phyloP scores from a whole-genome alignment of 2,329 filamentous ascomycete genomes.

The Biscogniauxia marginata region DNA sequence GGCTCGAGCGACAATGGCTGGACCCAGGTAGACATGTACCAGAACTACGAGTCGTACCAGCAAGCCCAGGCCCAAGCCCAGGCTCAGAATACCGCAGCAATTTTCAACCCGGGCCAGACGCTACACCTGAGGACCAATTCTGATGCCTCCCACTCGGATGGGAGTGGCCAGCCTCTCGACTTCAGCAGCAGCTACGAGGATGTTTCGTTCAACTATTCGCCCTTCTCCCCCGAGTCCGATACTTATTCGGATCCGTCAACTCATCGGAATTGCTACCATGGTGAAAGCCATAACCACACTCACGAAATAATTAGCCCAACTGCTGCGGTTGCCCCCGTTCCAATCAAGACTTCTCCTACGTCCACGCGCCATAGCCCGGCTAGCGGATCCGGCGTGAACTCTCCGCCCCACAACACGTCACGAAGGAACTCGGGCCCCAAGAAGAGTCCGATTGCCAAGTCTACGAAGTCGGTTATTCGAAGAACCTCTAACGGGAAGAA shows the following conservation, averaged over 20 bases:
- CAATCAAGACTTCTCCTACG: conserved; percentile 63
- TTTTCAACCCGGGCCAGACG: conserved; percentile 91
- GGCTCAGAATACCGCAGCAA: conserved; percentile 58
- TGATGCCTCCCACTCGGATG: conserved; percentile 77
- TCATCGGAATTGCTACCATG: conserved; percentile 62
- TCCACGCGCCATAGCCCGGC: conserved; percentile 59
- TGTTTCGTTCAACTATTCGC: conserved; percentile 69
- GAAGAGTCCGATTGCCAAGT: conserved; percentile 78
- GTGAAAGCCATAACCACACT: conserved; percentile 51
- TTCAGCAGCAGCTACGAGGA: conserved; percentile 79
- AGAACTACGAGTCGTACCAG: conserved; percentile 67
- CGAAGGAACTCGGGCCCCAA: conserved; percentile 69
- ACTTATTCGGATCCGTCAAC: conserved; percentile 61
- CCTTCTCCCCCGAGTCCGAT: conserved; percentile 82
- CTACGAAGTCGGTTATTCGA: conserved; percentile 79
- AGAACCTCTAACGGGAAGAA: conserved; percentile 76
- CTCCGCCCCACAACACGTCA: conserved; percentile 57
- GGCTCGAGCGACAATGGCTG: conserved; percentile 88
- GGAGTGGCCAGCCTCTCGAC: conserved; percentile 59
- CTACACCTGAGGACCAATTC: conserved; percentile 85
- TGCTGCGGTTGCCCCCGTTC: conserved; percentile 65
- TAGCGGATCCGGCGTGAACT: conserved; percentile 59
- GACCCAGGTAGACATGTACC: conserved; percentile 75
- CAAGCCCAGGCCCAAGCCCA: conserved; percentile 47
- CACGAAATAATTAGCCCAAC: conserved; percentile 65